Conservation (phyloP, 2,329 filamentous ascomycete genomes). For the Amesomyces nigricolor region DNA sequence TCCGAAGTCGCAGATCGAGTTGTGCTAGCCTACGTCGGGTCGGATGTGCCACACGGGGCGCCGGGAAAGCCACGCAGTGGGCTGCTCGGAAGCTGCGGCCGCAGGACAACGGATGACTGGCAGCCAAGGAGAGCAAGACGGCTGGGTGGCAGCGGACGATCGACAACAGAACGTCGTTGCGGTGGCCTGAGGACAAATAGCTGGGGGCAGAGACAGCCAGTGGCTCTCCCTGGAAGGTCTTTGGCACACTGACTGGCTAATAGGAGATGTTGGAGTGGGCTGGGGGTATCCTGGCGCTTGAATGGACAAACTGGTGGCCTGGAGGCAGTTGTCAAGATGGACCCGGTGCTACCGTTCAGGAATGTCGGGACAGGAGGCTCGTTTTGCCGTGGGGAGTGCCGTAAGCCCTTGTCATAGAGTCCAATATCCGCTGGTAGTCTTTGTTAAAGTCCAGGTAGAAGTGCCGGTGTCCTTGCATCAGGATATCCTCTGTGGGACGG, state of each 20-base stretch:
- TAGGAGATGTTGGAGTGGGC: conserved; percentile 29
- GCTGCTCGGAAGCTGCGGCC: conserved; percentile 7
- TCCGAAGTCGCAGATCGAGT: conserved; percentile 8
- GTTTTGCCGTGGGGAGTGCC: background rate
- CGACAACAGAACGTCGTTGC: conserved; percentile 26
- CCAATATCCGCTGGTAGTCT: conserved; percentile 5
- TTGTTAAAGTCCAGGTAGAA: conserved; percentile 7
- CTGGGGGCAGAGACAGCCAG: conserved; percentile 36
- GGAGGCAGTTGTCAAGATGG: conserved; percentile 22
- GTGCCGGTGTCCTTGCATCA: conserved; percentile 1
- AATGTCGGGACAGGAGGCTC: background rate
- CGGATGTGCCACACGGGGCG: conserved; percentile 9
- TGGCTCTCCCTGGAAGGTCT: conserved; percentile 33
- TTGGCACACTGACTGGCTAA: conserved; percentile 36
- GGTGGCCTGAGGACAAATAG: conserved; percentile 28
- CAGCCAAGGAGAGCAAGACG: conserved; percentile 21
- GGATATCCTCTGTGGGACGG: too few relatives aligned
- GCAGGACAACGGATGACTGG: conserved; percentile 15
- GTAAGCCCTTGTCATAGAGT: background rate
- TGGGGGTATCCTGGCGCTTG: conserved; percentile 31
- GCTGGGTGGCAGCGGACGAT: conserved; percentile 24
- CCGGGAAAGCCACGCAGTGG: conserved; percentile 16
- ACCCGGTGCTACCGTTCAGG: conserved; percentile 9
- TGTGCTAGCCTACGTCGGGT: conserved; percentile 16
- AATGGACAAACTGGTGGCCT: conserved; percentile 32